phyloP scores from a whole-genome alignment of 1,139 yeast genomes.

The Lipomyces yarrowii region DNA sequence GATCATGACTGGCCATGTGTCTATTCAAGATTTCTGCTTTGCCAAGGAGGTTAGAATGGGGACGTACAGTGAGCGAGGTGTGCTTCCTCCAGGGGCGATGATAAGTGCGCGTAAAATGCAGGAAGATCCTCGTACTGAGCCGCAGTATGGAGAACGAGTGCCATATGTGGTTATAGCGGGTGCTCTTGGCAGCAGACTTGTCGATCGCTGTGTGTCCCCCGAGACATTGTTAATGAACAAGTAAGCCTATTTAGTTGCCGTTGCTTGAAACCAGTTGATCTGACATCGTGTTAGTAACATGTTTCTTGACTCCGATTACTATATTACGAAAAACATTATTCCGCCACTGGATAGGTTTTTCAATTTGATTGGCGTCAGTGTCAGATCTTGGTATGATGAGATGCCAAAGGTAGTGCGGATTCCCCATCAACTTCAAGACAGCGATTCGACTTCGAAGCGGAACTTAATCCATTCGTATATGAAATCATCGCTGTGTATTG shows the following conservation, averaged over 20 bases:
- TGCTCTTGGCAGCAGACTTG: conserved; percentile 60
- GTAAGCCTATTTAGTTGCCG: conserved; percentile 19
- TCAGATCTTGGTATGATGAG: conserved; percentile 75
- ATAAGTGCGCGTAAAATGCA: conserved; percentile 65
- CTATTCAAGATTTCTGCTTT: conserved; percentile 83
- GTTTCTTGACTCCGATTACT: conserved; percentile 76
- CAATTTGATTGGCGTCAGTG: conserved; percentile 79
- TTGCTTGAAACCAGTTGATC: background rate
- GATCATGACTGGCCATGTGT: conserved; percentile 60
- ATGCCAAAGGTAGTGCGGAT: conserved; percentile 53
- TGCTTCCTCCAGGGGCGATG: conserved; percentile 90
- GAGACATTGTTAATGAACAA: conserved; percentile 60
- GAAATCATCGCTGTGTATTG: conserved; percentile 36
- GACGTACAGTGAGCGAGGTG: conserved; percentile 67
- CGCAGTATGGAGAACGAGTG: conserved; percentile 86
- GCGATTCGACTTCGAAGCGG: conserved; percentile 2
- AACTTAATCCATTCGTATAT: conserved; percentile 34
- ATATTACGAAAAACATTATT: conserved; percentile 75
- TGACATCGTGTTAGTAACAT: conserved; percentile 38
- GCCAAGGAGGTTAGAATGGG: conserved; percentile 90
- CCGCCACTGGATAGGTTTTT: conserved; percentile 90
- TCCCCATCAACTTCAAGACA: conserved; percentile 3
- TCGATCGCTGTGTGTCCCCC: conserved; percentile 81
- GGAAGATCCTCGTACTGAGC: conserved; percentile 71
- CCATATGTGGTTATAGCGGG: conserved; percentile 83